Evolutionary conservation across 495 filamentous ascomycete species (phyloP).

Genomic region (Trichoderma erinaceum): DNA sequence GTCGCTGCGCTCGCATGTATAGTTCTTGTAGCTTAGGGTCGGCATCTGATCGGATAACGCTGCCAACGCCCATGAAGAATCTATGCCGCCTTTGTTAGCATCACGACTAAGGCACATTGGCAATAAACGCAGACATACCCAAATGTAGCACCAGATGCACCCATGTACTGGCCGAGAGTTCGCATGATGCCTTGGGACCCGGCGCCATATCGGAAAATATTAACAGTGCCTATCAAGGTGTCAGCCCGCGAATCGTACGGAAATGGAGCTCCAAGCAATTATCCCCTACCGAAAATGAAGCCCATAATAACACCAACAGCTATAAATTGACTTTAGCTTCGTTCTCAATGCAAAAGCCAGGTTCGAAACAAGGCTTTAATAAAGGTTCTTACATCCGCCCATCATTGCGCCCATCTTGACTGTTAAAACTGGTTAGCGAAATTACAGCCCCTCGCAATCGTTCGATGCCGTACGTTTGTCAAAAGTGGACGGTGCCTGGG

Average conservation of each 20-base stretch:
- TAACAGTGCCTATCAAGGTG: slow-evolving; percentile 64
- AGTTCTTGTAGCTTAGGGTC: slow-evolving; percentile 57
- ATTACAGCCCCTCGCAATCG: slow-evolving; percentile 9
- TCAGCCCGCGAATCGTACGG: slow-evolving; percentile 20
- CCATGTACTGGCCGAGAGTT: slow-evolving; percentile 93
- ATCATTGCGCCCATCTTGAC: slow-evolving; percentile 98
- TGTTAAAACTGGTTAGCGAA: slow-evolving; percentile 35
- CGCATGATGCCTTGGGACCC: slow-evolving; percentile 90
- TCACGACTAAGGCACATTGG: slow-evolving; percentile 10
- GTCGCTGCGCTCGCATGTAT: slow-evolving; percentile 52
- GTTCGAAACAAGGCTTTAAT: background rate
- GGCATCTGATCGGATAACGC: slow-evolving; percentile 81
- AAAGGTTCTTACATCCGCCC: slow-evolving; percentile 73
- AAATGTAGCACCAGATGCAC: slow-evolving; percentile 93
- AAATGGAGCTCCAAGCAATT: background rate
- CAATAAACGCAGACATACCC: slow-evolving; percentile 51
- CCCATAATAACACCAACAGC: slow-evolving; percentile 94
- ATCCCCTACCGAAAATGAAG: slow-evolving; percentile 79
- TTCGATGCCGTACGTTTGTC: slow-evolving; percentile 72
- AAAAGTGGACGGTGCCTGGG: slow-evolving; percentile 67
- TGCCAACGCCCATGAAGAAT: slow-evolving; percentile 99
- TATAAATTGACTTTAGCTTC: slow-evolving; percentile 30
- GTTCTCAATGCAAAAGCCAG: slow-evolving; percentile 5
- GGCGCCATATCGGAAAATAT: slow-evolving; percentile 88
- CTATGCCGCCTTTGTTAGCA: slow-evolving; percentile 38